A percentile compares a stretch with the other conserved stretches of the same genome.
These are phyloP conservation scores for Diddensiella caesifluorescens DNA, from an alignment of 805 yeast genomes.

Conservation along the genomic window DNA sequence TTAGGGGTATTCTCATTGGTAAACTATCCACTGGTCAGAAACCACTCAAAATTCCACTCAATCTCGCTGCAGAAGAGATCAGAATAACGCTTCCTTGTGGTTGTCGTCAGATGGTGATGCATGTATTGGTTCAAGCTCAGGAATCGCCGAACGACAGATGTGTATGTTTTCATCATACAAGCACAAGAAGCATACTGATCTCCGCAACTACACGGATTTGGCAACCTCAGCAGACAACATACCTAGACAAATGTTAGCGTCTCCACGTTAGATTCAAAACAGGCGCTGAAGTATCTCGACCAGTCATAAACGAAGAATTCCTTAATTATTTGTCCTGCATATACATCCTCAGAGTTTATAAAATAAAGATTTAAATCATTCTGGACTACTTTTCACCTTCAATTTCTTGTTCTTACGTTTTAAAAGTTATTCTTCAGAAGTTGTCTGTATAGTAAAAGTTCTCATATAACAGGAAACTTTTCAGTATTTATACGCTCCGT, in stretches of 20 bases:
- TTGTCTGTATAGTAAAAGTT: not conserved
- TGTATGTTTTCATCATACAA: conserved; percentile 27
- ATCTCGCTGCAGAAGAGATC: not conserved
- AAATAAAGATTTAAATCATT: conserved; percentile 14
- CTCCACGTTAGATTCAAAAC: conserved; percentile 3
- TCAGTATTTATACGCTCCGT: not conserved
- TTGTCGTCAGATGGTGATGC: conserved; percentile 99
- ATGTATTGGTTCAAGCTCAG: conserved; percentile 84
- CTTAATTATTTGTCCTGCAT: conserved; percentile 66
- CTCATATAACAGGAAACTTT: not conserved
- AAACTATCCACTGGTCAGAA: not conserved
- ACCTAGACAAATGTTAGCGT: conserved; percentile 11
- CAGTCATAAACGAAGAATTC: conserved; percentile 76
- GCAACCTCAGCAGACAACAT: conserved; percentile 8
- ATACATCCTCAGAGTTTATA: conserved; percentile 57
- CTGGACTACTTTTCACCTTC: conserved; percentile 2
- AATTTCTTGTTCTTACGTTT: not conserved
- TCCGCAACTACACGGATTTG: not conserved
- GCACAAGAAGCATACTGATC: not conserved
- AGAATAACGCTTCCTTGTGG: not conserved
- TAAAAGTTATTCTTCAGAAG: not conserved
- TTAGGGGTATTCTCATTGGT: not conserved
- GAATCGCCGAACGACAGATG: conserved; percentile 37
- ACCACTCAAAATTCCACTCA: not conserved
- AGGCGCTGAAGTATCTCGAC: conserved; percentile 4